Percentiles rank a stretch among this genome's conserved stretches.
Conservation (phyloP, 2,329 filamentous ascomycete genomes). For the Aureobasidium lini region DNA sequence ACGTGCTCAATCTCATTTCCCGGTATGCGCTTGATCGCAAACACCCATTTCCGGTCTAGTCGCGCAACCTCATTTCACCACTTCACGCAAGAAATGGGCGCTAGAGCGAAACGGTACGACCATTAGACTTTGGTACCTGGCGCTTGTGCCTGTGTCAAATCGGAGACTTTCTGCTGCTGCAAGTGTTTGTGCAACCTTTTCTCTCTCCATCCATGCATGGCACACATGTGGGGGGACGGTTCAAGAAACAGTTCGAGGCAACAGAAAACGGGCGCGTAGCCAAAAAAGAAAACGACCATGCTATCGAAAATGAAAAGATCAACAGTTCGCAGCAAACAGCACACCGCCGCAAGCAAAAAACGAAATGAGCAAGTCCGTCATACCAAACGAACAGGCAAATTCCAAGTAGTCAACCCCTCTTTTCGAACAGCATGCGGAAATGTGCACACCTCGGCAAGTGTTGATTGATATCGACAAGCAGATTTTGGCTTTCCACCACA, state of each 20-base stretch:
- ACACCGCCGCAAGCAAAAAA: background rate
- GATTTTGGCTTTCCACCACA: background rate
- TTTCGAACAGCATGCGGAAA: too few relatives aligned
- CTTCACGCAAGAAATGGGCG: background rate
- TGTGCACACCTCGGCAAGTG: too few relatives aligned
- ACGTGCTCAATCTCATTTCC: constrained; percentile 13
- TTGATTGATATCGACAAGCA: background rate
- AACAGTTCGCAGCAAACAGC: background rate
- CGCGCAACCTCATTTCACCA: constrained; percentile 5
- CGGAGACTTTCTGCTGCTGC: background rate
- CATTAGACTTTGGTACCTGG: constrained; percentile 12
- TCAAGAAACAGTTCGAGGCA: background rate
- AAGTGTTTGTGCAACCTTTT: background rate
- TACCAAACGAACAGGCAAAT: background rate
- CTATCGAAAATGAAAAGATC: constrained; percentile 9
- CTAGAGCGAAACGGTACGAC: constrained; percentile 6
- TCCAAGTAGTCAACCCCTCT: too few relatives aligned
- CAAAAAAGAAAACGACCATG: constrained; percentile 4
- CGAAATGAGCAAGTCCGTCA: constrained; percentile 1
- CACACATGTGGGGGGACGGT: background rate
- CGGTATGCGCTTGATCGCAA: constrained; percentile 12
- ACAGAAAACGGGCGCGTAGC: background rate
- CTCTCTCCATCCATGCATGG: background rate
- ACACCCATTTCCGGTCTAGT: constrained; percentile 4
- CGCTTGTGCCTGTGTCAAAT: constrained; percentile 6